Base-by-base conservation (phyloP, 2,329 filamentous ascomycete species). In the Hortaea werneckii region DNA sequence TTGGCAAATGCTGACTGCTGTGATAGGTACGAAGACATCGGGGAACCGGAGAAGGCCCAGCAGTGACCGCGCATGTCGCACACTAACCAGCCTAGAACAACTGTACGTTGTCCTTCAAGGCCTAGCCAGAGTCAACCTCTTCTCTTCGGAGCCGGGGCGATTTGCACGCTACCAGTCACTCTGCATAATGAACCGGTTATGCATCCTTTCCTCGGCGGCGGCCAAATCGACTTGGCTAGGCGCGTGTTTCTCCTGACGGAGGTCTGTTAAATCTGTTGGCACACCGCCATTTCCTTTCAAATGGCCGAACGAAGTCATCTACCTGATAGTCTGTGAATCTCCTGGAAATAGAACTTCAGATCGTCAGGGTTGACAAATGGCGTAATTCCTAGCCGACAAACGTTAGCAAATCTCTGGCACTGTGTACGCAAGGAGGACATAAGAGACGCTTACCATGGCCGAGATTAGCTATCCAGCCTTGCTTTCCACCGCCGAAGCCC, bases 391-490 rank as follows among this genome's bases (percentile, higher is more conserved):
- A 58, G 29, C 35, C 9, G 61, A 54, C 20, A 20, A 5, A 11
- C 8, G 38, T 46, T 43, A 45, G 43, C 20, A 4, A 20, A 20
- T 20, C 20, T 20, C 20, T 20, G 20, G 20, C 20, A 20, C 20
- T 27, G 5, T 47, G 32, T 59, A 39, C 51, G 54, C 35, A 43
- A 41, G 32, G 37, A 10, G 27, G 5, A 12, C n/a, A 29, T 10
- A 9, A 12, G 30, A 45, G 35, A 29, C 13, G 34, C 80, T 60
- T 76, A 86, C 92, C 92, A 63, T 98, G 92, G 6, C 92, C 92
- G 51, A 98, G 75, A 65, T 98, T 98, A 41, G 86, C 87, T 57
- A 98, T 96, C 90, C 92, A 98, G 37, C 90, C 87, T 65, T 89
- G 81, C 67, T 88, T 90, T 45, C 83, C 84, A 51, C 82, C 80